Evolutionary conservation across 495 filamentous ascomycete species (phyloP).

Genomic region (Collariella sp.): DNA sequence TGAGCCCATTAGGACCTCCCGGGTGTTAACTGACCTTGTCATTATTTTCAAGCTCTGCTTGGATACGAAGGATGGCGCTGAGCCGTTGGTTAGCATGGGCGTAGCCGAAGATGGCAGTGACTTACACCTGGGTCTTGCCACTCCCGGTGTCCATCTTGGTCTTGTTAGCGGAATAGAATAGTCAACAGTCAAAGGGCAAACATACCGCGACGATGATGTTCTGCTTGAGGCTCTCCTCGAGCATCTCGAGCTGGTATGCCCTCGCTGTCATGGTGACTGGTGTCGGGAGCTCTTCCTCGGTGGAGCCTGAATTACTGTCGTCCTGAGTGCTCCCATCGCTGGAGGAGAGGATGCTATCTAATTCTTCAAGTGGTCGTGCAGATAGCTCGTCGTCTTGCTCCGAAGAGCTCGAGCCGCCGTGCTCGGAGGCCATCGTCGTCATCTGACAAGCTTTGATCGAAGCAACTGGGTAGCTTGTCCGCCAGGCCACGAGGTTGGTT

Average conservation of each 20-base stretch:
- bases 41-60: slow-evolving; percentile 59
- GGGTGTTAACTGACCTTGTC: slow-evolving; percentile 47
- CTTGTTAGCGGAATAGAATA: neutral
- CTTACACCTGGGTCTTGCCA: slow-evolving; percentile 88
- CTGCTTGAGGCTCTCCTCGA: slow-evolving; percentile 64
- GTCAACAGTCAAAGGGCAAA: neutral
- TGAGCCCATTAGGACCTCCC: too few species aligned
- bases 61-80: slow-evolving; percentile 73
- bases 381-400: slow-evolving; percentile 2
- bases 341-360: neutral
- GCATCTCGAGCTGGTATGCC: slow-evolving; percentile 85
- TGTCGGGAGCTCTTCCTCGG: slow-evolving; percentile 4
- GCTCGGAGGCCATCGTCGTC: slow-evolving; percentile 10
- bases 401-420: slow-evolving; percentile 5
- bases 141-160: slow-evolving; percentile 83
- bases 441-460: neutral
- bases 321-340: neutral
- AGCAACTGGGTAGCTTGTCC: neutral
- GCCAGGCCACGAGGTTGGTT: neutral
- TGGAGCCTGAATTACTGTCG: neutral
- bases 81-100: neutral
- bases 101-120: neutral
- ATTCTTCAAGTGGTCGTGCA: neutral
- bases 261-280: slow-evolving; percentile 42
- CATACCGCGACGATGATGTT: slow-evolving; percentile 81